Evolutionary conservation across 768 basidiomycete species (phyloP), one percentile per base, ranked within the genome.

Genomic region (Leccinum obscurum): DNA sequence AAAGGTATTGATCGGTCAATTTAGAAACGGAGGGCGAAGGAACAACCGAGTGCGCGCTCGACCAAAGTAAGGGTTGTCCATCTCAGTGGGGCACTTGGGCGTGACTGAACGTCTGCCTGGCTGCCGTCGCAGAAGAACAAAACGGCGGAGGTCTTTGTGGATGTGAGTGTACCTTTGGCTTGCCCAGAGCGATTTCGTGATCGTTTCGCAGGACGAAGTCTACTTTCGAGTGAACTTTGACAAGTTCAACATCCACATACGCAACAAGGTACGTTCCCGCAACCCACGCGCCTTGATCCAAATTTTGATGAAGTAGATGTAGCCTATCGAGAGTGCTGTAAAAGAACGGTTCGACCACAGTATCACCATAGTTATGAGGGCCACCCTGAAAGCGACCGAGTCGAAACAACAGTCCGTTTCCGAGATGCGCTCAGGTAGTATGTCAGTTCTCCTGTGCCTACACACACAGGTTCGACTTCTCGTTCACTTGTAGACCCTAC

Each of bases 201-300:
- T 41, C n/a, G 52, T 67, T 28, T 57, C 5, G 6, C 59, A 94
- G 88, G 85, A 90, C 17, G 78, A 78, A 3, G 83, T 92, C 35
- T 86, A 87, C 74, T 91, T 97, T 70, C 85, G 92, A 53, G 83
- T 98, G 52, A 98, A 98, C 76, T 91, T 88, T 70, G 89, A 94
- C 65, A 89, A 85, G 66, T 95, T 30, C 74, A 87, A 90, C 65
- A 79, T 93, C 34, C 87, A 92, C 66, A 85, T 97, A 55, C 88
- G 96, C 48, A 96, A 97, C 76, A 80, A 87, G 69, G 93, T 93
- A 65, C 8, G 85, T 66, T 65, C 52, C 24, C 17, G 17, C 51
- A 48, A 54, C 58, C 20, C 17, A 15, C 11, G 26, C n/a, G 14
- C 11, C 34, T 44, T 39, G 48, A 53, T 58, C 62, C 53, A 20